Evolutionary conservation across 129 eudicot genomes (phyloP), one percentile per base, ranked within the genome.

Genomic region (Smallanthus sonchifolius): DNA sequence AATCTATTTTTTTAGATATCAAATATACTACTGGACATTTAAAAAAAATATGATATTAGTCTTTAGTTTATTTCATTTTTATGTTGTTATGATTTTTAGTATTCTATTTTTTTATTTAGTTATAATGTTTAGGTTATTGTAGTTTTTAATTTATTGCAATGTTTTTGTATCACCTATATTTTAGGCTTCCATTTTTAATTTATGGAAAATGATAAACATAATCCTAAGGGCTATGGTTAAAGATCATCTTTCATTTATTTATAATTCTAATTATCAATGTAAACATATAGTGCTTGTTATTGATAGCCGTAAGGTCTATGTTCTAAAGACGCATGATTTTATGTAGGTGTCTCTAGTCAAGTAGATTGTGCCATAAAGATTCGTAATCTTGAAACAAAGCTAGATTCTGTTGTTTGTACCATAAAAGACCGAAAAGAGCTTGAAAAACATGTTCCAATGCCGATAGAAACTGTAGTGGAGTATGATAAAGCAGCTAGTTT

Each of bases 381-480:
- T 49, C 97, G 96, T n/a, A 91, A 94, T 84, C 89, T 94, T 35
- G 99, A 94, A 83, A 94, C 89, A 30, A 94, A 94, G 78, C 84
- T 94, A 63, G 99, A 94, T 78, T 83, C 99, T 13, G 86, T 85
- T 55, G 99, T 94, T 70, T 91, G 96, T 81, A 94, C 99, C 11
- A 88, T 94, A 67, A 94, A 91, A 84, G 99, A 94, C 75, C 99
- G 99, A 7, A 83, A 85, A 65, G 99, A 94, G 86, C 88, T 94
- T 80, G 97, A 88, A 75, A 94, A 91, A 74, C 97, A 94, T 79
- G 99, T 94, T 6, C 99, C 99, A 37, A 94, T 82, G 92, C 99
- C 99, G 32, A 88, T 94, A 75, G 99, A 94, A 84, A 85, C 87
- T 48, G 97, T 91, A 20, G 97, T 94, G 83, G 94, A 88, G 83